Conservation (phyloP, 73 alveolate genomes). For the Uronychia binucleata region DNA sequence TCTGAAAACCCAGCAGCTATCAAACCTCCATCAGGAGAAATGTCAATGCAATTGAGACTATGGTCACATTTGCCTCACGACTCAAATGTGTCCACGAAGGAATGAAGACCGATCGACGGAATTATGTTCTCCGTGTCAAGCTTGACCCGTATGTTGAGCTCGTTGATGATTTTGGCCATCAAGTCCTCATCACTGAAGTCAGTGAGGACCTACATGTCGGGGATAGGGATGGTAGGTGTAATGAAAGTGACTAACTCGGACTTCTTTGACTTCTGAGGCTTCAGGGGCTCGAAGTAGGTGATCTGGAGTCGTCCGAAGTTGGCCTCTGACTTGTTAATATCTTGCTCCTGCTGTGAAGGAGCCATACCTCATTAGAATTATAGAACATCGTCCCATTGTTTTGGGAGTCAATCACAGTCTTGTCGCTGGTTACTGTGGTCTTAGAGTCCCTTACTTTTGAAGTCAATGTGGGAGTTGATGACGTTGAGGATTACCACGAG, state of each 20-base stretch:
- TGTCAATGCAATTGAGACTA: slow-evolving; percentile 8
- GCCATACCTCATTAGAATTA: neutral
- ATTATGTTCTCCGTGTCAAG: neutral
- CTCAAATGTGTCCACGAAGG: neutral
- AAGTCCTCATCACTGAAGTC: slow-evolving; percentile 2
- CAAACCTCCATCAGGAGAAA: slow-evolving; percentile 18
- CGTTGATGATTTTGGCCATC: neutral
- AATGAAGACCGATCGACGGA: neutral
- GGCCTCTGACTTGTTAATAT: neutral
- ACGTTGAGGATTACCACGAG: slow-evolving; percentile 21
- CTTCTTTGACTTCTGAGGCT: neutral
- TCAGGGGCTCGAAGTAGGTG: neutral
- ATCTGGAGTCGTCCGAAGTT: neutral
- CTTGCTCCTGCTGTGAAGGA: slow-evolving; percentile 2
- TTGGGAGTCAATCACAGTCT: neutral
- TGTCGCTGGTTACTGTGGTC: slow-evolving; percentile 1
- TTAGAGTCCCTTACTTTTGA: neutral
- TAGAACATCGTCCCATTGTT: slow-evolving; percentile 3
- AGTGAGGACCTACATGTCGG: neutral
- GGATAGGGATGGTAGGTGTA: neutral
- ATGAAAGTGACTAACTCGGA: neutral
- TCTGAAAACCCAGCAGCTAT: slow-evolving; percentile 47
- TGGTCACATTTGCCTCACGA: neutral
- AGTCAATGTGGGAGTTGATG: slow-evolving; percentile 20
- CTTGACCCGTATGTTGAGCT: neutral